Base-by-base conservation (phyloP, 164 flowering plant species). In the Dillenia suffruticosa region DNA sequence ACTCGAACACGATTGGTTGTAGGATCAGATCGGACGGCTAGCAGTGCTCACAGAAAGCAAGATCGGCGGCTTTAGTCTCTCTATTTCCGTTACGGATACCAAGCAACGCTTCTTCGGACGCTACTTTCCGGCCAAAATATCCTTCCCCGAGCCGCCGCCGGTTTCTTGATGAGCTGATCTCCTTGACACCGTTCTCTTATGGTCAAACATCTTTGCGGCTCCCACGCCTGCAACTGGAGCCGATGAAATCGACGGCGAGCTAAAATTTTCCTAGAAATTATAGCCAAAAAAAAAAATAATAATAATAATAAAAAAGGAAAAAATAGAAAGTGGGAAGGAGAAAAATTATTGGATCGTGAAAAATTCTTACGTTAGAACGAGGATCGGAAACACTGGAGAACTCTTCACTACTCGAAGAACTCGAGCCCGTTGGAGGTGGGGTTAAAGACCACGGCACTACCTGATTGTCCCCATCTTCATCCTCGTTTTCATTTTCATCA, bases 361-460 rank as follows among this genome's bases (percentile, higher is more conserved):
- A 26, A 57, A 32, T 6, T 51, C 56, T 14, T 50, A 71, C 70
- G 32, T 59, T 60, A 22, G 55, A 49, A 14, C n/a, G 44, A 58
- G 54, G 72, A 75, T 71, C 67, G 52, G 69, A 56, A 49, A 13
- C 15, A 12, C 43, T 57, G 13, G 54, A 55, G 10, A 55, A 55
- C 13, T 66, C 75, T 32, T 66, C 71, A 45, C 75, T 59, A 47
- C 70, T 67, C 24, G 74, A 69, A 12, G 73, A 68, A 54, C 76
- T 73, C 44, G 67, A 53, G 17, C 59, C 24, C 22, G 77, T 76
- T 9, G 75, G 74, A 8, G 74, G 72, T 32, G 77, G 62, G 44
- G 69, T 46, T 5, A 64, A 64, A 8, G 74, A 65, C 80, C 65
- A 76, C 56, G 79, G 81, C 62, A 78, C 78, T 57, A 76, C 84